These are phyloP conservation scores for Malbranchea cinnamomea DNA, from an alignment of 2,329 filamentous ascomycete species.

Conservation along the genomic window DNA sequence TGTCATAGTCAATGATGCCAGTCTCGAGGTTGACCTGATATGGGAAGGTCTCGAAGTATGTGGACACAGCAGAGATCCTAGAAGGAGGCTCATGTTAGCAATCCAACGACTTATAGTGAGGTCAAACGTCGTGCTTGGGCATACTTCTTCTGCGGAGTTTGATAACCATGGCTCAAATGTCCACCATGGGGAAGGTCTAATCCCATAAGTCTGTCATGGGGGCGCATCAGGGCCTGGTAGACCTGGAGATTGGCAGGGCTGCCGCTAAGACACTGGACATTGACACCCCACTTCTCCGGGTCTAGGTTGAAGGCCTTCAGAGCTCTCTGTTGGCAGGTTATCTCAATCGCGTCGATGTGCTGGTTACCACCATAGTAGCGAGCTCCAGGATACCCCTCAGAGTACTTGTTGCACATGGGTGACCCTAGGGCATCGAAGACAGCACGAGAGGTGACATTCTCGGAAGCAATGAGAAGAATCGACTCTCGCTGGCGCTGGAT, in stretches of 20 bases:
- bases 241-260: conserved; percentile 95
- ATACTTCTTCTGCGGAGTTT: conserved; percentile 76
- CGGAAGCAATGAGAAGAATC: conserved; percentile 95
- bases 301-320: conserved; percentile 82
- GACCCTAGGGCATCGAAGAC: conserved; percentile 95
- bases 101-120: neutral
- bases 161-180: conserved; percentile 92
- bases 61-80: conserved; percentile 91
- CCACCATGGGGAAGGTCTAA: conserved; percentile 92
- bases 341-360: conserved; percentile 93
- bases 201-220: conserved; percentile 92
- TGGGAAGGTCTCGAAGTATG: conserved; percentile 96
- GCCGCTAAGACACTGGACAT: conserved; percentile 87
- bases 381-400: conserved; percentile 92
- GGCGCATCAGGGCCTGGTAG: conserved; percentile 86
- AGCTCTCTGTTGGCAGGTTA: conserved; percentile 85
- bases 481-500: conserved; percentile 96
- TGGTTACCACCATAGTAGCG: conserved; percentile 99
- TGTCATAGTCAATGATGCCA: conserved; percentile 88
- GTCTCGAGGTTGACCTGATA: conserved; percentile 85
- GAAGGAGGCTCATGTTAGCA: conserved; percentile 3
- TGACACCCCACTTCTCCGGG: conserved; percentile 88
- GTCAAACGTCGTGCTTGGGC: too few species aligned
- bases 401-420: conserved; percentile 98
- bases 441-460: conserved; percentile 97